These are phyloP conservation scores for Posidonia australis DNA, from an alignment of 106 monocot species.

Conservation along the genomic window DNA sequence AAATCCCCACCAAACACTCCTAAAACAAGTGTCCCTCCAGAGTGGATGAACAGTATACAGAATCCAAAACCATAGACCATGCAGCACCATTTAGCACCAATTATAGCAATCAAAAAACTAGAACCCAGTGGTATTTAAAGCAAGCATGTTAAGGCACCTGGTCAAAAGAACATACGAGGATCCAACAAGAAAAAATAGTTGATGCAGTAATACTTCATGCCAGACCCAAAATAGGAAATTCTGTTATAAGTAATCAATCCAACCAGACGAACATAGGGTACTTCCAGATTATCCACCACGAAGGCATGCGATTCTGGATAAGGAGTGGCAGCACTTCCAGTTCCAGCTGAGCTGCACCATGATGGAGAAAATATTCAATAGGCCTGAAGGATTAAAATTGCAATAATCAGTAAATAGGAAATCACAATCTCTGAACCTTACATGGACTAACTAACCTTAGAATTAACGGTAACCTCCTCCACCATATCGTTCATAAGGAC, in stretches of 20 bases:
- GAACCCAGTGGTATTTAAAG: too few relatives aligned
- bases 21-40: background rate
- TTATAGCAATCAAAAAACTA: background rate
- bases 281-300: background rate
- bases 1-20: too few relatives aligned
- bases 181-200: too few relatives aligned
- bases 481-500: slow-evolving; percentile 79
- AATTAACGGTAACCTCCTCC: slow-evolving; percentile 42
- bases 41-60: too few relatives aligned
- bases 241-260: background rate
- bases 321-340: background rate
- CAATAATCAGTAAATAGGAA: background rate
- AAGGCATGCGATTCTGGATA: background rate
- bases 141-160: background rate
- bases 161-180: slow-evolving; percentile 11
- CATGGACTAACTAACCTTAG: background rate
- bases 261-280: slow-evolving; percentile 2
- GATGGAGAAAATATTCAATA: too few relatives aligned
- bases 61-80: too few relatives aligned
- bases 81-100: slow-evolving; percentile 3
- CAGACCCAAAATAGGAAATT: too few relatives aligned
- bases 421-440: background rate
- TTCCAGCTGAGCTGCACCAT: slow-evolving; percentile 3
- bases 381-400: too few relatives aligned
- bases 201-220: slow-evolving; percentile 3